Conservation (phyloP, 2,329 filamentous ascomycete genomes). For the Cladosporium sp. region DNA sequence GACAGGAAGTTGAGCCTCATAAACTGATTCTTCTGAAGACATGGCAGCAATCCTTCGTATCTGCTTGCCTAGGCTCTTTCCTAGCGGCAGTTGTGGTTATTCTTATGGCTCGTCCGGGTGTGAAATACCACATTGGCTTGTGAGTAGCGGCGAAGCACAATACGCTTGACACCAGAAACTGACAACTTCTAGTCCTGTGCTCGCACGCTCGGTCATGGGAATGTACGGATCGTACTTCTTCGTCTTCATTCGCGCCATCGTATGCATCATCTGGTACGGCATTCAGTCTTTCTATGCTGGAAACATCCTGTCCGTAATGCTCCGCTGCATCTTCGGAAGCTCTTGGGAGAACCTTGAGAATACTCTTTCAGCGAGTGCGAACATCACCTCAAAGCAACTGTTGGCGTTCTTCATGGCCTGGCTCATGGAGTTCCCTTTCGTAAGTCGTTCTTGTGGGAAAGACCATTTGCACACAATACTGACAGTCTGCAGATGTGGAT, state of each 20-base stretch:
- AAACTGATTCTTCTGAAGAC: constrained; percentile 16
- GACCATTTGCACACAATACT: background rate
- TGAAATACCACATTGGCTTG: constrained; percentile 23
- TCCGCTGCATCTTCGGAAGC: constrained; percentile 41
- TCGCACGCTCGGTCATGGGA: constrained; percentile 45
- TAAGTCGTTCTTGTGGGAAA: background rate
- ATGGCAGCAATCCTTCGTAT: constrained; percentile 24
- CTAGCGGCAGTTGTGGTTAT: constrained; percentile 21
- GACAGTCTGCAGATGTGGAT: constrained; percentile 46
- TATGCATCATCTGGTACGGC: constrained; percentile 46
- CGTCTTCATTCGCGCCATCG: constrained; percentile 43
- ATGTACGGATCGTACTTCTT: constrained; percentile 49
- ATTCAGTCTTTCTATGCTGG: constrained; percentile 32
- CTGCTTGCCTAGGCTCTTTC: constrained; percentile 19
- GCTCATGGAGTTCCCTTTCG: constrained; percentile 39
- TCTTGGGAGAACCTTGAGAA: constrained; percentile 41
- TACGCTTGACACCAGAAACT: background rate
- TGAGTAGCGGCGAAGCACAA: background rate
- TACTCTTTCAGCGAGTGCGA: constrained; percentile 33
- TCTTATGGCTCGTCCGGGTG: constrained; percentile 24
- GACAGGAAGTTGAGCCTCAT: background rate
- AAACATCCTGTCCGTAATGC: constrained; percentile 33
- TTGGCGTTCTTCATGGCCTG: constrained; percentile 40
- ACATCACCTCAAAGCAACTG: constrained; percentile 39
- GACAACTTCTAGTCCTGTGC: constrained; percentile 42